Base-by-base conservation (phyloP, 2,329 filamentous ascomycete genomes). In the Monosporascus sp. region DNA sequence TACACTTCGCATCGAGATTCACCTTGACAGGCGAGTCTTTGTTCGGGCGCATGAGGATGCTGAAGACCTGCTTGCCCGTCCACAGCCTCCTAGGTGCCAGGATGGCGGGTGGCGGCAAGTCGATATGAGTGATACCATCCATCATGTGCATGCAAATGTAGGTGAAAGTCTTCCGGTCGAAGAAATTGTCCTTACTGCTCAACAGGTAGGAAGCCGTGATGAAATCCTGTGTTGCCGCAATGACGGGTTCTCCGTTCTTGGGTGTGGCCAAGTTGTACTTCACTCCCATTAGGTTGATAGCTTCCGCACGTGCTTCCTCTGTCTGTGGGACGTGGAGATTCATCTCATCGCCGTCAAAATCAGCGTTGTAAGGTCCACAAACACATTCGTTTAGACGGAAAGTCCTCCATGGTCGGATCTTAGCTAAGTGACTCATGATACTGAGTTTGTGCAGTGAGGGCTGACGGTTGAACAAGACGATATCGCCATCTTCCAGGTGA, bases 331-430 rank as follows among this genome's bases (percentile, higher is more conserved):
- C 92, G 72, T 99, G 94, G 47, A 99, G 74, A 63, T 99, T 99
- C 94, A 99, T 99, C 71, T 99, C 94, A 63, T 99, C 94, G 55
- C 94, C 94, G 64, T 99, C 94, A 62, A 99, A 99, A 81, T 99
- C 94, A 52, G 94, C 94, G 63, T 99, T 99, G 78, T 99, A 99
- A 3, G 94, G 94, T 56, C 89, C 92, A 72, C 94, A 99, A 1
- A 96, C 94, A 81, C 94, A 99, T 69, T 99, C 94, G 68, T 99
- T 99, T 18, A 99, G 79, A 51, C 94, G 87, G 68, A 99, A 97
- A 0, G 94, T 99, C 70, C 92, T 85, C 86, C 94, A 96, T 0
- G 93, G 94, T 48, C 94, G 84, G 48, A 99, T 84, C 70, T 97
- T 97, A 62, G 88, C 94, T 65, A 88, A 85, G 75, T 99, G 94